Evolutionary conservation across 2,329 filamentous ascomycete genomes (phyloP).

Genomic region (Dothideomycetes sp.): DNA sequence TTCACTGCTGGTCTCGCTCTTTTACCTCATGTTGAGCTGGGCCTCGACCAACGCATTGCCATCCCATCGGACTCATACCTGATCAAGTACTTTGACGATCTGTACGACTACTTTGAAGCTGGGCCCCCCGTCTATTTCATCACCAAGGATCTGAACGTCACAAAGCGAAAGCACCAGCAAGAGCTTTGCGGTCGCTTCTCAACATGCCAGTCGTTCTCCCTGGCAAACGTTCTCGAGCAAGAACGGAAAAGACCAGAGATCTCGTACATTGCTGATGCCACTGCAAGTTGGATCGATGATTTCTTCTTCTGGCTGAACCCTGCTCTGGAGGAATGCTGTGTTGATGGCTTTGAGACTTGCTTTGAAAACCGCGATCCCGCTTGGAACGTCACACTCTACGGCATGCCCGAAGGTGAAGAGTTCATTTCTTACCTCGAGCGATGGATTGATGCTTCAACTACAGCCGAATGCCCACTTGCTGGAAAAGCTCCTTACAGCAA

Average conservation of each 20-base stretch:
- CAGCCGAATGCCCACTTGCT: conserved; percentile 74
- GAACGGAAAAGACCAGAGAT: conserved; percentile 82
- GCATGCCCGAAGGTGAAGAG: conserved; percentile 89
- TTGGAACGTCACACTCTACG: conserved; percentile 81
- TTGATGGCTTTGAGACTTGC: conserved; percentile 55
- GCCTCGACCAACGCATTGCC: conserved; percentile 87
- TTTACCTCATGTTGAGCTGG: conserved; percentile 73
- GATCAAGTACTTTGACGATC: conserved; percentile 91
- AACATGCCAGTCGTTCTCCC: conserved; percentile 70
- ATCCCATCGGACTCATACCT: conserved; percentile 90
- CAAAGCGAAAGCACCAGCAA: conserved; percentile 64
- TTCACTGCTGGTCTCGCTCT: conserved; percentile 79
- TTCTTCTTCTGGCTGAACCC: conserved; percentile 97
- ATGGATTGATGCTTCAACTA: conserved; percentile 72
- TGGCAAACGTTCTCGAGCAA: conserved; percentile 84
- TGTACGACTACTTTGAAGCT: conserved; percentile 83
- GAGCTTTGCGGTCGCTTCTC: conserved; percentile 86
- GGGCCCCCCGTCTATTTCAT: conserved; percentile 97
- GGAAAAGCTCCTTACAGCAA: conserved; percentile 80
- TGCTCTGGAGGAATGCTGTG: conserved; percentile 60
- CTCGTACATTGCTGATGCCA: conserved; percentile 77
- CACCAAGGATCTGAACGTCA: conserved; percentile 68
- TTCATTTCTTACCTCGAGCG: conserved; percentile 77
- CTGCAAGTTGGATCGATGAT: conserved; percentile 94
- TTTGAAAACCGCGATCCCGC: conserved; percentile 65